Base-by-base conservation (phyloP, 2,329 filamentous ascomycete genomes). In the Monosporascus sp. region DNA sequence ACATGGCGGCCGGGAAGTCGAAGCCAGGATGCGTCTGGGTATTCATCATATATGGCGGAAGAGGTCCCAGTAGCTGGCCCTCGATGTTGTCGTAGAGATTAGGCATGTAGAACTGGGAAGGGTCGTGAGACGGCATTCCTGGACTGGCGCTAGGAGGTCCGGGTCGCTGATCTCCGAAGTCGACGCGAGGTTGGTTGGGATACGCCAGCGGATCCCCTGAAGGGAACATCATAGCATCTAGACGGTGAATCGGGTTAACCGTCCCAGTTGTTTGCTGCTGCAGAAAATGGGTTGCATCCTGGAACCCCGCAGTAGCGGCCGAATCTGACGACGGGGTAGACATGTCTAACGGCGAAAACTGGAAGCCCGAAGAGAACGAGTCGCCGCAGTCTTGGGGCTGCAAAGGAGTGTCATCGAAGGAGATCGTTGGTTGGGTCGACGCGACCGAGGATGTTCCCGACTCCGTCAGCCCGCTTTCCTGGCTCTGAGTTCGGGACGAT, bases 191-290 rank as follows among this genome's bases (percentile, higher is more conserved):
- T 58, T 90, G 87, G 62, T 87, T 90, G 0, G 88, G 88, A 62
- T 93, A 94, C 0, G 85, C 87, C 57, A 93, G 87, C 0, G 89
- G 88, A 61, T 93, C 88, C 37, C 82, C 80, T 0, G 87, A 87
- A 1, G 88, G 85, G 63, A 93, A 93, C 86, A 93, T 91, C 72
- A 92, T 83, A 3, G 85, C 83, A 54, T 86, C 86, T 6, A 92
- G 78, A 65, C 89, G 88, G 58, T 87, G 81, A 17, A 91, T 73
- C 5, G 74, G 72, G 60, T 74, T 80, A 47, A 70, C 65, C 35
- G 62, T 66, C 50, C 64, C 64, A 48, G 57, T 55, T 31, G 54
- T 52, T 31, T 51, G 54, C 39, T 58, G 59, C 52, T 60, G 57
- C 58, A 60, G 49, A 62, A 67, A 52, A 31, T 59, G 58, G 37